phyloP scores from a whole-genome alignment of 108 stramenopile species.

The Nitzschia palea region DNA sequence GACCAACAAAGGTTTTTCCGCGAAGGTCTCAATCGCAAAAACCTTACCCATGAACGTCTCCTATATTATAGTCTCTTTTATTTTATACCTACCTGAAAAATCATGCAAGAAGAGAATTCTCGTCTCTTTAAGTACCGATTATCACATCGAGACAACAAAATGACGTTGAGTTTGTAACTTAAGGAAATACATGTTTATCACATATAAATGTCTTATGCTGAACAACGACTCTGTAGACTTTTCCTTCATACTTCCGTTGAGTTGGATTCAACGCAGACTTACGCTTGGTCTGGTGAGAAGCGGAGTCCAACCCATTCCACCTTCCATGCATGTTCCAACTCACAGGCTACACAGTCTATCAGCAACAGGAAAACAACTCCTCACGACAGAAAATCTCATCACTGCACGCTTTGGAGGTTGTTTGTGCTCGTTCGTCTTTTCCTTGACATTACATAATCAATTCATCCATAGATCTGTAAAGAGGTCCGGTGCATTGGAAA shows the following conservation, averaged over 20 bases:
- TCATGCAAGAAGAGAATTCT: too few species aligned
- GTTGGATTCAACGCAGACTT: constrained; percentile 9
- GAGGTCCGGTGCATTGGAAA: too few species aligned
- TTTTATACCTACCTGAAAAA: too few species aligned
- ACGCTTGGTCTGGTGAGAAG: neutral
- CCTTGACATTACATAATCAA: too few species aligned
- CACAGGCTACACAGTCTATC: neutral
- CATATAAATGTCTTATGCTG: neutral
- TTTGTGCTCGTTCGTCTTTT: neutral
- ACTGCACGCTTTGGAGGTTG: neutral
- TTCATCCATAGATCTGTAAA: too few species aligned
- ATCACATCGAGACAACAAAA: neutral
- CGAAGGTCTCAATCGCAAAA: too few species aligned
- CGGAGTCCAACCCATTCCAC: neutral
- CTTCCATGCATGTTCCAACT: neutral
- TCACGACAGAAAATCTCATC: too few species aligned
- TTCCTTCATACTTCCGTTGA: neutral
- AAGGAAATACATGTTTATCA: neutral
- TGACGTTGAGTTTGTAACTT: neutral
- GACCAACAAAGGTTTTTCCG: too few species aligned
- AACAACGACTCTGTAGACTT: neutral
- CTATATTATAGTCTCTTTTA: too few species aligned
- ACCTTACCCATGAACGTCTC: too few species aligned
- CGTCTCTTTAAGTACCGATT: too few species aligned
- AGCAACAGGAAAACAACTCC: neutral